Base-by-base conservation (phyloP, 257 asterid species). In the Solanum appendiculatum region DNA sequence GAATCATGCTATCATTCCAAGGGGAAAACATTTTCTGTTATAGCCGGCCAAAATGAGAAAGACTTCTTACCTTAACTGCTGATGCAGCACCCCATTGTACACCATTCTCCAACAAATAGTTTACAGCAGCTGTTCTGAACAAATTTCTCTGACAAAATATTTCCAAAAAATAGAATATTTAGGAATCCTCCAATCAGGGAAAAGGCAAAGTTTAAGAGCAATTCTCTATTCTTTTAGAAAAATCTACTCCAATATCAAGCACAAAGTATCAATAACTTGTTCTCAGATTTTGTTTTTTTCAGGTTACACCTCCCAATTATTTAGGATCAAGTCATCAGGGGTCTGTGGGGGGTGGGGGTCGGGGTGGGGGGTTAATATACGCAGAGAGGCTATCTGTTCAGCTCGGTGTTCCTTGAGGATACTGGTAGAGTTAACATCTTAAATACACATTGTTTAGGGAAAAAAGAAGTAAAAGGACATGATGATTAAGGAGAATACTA, bases 41-140 rank as follows among this genome's bases (percentile, higher is more conserved):
- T 74, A 80, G 69, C 77, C 86, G 46, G 29, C 75, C 5, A 69
- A 72, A 25, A 64, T 14, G 68, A 66, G 51, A 60, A 87, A 83
- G 37, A 48, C 78, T 86, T 78, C 95, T 91, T 87, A 94, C 99
- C 90, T 95, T 94, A 85, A 97, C 97, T 60, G 94, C 91, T 90
- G 99, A 96, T 78, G 98, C 96, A 85, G 93, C 96, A 82, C 99
- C 99, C 99, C 99, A 97, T 73, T 94, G 98, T 88, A 94, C 90
- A 91, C 97, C 98, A 91, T 96, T 92, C 90, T 97, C 99, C 93
- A 93, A 90, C 92, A 97, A 93, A 93, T 97, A 97, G 95, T 91
- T 95, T 89, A 88, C 93, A 34, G 96, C 98, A 88, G 98, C 99
- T 84, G 94, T 89, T 93, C 98, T 91, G 75, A 97, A 93, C 94